Evolutionary conservation across 1,284 basidiomycete species (phyloP).

Genomic region (Sporisorium scitamineum): DNA sequence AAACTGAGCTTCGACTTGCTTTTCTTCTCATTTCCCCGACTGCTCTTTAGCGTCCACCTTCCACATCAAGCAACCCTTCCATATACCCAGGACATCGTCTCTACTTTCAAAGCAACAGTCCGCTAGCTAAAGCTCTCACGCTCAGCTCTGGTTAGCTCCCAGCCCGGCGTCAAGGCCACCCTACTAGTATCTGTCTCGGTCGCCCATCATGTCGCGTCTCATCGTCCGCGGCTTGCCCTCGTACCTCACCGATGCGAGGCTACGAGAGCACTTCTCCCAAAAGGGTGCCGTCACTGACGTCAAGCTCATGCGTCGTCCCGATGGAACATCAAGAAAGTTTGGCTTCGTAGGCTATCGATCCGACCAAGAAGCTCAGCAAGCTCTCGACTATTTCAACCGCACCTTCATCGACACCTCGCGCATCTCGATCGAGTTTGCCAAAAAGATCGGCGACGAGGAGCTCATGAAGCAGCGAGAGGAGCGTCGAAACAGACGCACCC

Average conservation of each 20-base stretch:
- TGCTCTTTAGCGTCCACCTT: constrained; percentile 37
- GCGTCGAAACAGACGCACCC: constrained; percentile 28
- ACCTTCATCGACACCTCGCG: constrained; percentile 76
- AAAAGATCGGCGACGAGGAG: constrained; percentile 71
- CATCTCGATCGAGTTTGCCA: constrained; percentile 80
- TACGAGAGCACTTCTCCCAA: constrained; percentile 78
- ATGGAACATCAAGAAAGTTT: constrained; percentile 86
- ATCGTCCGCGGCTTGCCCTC: constrained; percentile 89
- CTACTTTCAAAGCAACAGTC: not conserved
- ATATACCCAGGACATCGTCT: constrained; percentile 33
- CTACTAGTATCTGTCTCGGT: not conserved
- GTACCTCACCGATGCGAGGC: constrained; percentile 77
- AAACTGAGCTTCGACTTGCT: not conserved
- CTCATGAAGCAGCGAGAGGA: constrained; percentile 44
- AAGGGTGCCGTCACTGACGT: constrained; percentile 80
- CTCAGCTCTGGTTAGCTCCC: constrained; percentile 12
- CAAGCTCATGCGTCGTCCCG: constrained; percentile 81
- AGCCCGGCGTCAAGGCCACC: not conserved
- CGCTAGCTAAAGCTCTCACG: not conserved
- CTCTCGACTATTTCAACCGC: constrained; percentile 85
- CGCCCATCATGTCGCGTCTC: constrained; percentile 78
- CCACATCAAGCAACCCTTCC: constrained; percentile 4
- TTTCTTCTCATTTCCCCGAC: constrained; percentile 13
- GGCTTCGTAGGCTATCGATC: constrained; percentile 93
- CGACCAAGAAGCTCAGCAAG: constrained; percentile 80